Conservation (phyloP, 2,329 filamentous ascomycete genomes). For the Cryphonectria naterciae region DNA sequence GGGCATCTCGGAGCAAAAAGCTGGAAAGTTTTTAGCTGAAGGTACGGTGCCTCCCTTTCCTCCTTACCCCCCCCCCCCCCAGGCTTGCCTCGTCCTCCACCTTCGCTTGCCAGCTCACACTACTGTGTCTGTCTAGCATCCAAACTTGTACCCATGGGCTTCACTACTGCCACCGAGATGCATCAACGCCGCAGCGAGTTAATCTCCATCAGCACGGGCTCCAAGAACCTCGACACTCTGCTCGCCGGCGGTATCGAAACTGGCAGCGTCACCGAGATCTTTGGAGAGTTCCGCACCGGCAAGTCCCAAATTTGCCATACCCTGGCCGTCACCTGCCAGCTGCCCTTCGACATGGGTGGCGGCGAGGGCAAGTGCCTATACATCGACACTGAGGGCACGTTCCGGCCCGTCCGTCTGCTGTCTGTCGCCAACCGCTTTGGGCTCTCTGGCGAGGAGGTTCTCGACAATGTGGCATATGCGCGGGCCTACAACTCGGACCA, state of each 20-base stretch:
- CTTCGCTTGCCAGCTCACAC: conserved; percentile 18
- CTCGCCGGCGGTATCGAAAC: conserved; percentile 95
- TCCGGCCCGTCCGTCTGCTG: conserved; percentile 86
- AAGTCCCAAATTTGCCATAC: conserved; percentile 99
- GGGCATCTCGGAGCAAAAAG: conserved; percentile 96
- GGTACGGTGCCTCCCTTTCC: conserved; percentile 53
- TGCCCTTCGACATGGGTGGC: conserved; percentile 98
- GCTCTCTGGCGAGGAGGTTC: conserved; percentile 91
- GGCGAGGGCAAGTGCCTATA: conserved; percentile 98
- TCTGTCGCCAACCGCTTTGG: conserved; percentile 94
- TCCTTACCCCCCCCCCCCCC: neutral
- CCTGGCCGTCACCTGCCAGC: conserved; percentile 94
- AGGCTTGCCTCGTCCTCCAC: neutral
- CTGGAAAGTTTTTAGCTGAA: conserved; percentile 86
- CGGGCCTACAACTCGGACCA: conserved; percentile 98
- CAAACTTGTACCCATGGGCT: conserved; percentile 97
- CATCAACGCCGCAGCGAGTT: conserved; percentile 94
- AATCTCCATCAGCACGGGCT: conserved; percentile 97
- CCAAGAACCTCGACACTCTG: conserved; percentile 94
- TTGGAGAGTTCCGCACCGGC: conserved; percentile 96
- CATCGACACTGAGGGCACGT: conserved; percentile 97
- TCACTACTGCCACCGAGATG: conserved; percentile 99
- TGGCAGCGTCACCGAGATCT: conserved; percentile 96
- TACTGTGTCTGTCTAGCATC: conserved; percentile 61
- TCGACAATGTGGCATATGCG: conserved; percentile 98